phyloP scores from a whole-genome alignment of 73 alveolate species.

The Uronychia binucleata region DNA sequence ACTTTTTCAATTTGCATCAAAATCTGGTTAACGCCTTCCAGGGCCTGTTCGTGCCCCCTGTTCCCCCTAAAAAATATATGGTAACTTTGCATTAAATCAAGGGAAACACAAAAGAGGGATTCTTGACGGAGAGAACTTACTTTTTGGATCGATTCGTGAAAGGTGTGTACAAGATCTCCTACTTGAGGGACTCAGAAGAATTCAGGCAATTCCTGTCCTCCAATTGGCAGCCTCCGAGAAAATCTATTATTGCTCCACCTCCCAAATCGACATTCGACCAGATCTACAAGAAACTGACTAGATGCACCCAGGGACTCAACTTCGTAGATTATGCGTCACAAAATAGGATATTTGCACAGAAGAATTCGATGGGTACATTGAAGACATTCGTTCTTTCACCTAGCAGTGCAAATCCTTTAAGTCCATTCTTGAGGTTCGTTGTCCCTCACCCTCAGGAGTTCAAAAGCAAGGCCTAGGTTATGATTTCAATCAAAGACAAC shows the following conservation, averaged over 20 bases:
- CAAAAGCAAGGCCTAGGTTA: not conserved
- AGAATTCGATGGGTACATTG: not conserved
- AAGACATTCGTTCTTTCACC: not conserved
- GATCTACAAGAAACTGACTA: not conserved
- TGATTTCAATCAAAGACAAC: not conserved
- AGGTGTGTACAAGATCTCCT: conserved; percentile 3
- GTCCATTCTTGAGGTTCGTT: not conserved
- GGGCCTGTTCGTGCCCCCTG: not conserved
- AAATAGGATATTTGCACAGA: not conserved
- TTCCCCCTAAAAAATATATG: conserved; percentile 7
- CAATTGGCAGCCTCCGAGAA: not conserved
- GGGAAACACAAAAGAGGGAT: not conserved
- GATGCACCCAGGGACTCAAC: not conserved
- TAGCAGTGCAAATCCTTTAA: not conserved
- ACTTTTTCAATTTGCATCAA: not conserved
- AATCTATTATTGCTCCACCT: not conserved
- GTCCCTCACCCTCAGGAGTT: not conserved
- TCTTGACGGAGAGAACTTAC: conserved; percentile 6
- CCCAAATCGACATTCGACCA: not conserved
- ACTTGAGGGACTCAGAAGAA: conserved; percentile 23
- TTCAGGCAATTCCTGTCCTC: conserved; percentile 1
- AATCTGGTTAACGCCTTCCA: not conserved
- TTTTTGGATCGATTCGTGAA: conserved; percentile 22
- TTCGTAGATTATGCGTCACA: not conserved
- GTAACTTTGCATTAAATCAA: not conserved